Percentiles rank a stretch among this genome's conserved stretches.
These are phyloP conservation scores for Artomyces pyxidatus DNA, from an alignment of 768 basidiomycete genomes.

Conservation along the genomic window DNA sequence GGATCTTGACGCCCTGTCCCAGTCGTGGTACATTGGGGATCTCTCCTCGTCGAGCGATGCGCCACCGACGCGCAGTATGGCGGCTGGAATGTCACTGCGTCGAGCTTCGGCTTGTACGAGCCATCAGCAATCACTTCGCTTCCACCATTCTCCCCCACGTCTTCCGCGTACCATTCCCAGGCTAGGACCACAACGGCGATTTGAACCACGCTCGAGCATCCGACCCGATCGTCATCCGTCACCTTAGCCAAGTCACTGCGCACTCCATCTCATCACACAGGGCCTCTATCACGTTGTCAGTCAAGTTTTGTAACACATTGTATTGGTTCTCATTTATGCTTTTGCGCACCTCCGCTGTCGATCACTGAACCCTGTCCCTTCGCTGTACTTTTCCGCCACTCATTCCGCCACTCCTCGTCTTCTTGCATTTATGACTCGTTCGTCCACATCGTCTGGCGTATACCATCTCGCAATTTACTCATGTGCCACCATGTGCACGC, in stretches of 20 bases:
- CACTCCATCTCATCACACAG: not conserved
- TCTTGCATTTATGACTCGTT: constrained; percentile 2
- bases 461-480: too few species aligned
- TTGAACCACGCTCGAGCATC: not conserved
- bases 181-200: constrained; percentile 17
- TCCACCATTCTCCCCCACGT: constrained; percentile 65
- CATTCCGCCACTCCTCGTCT: constrained; percentile 4
- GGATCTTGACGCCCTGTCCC: constrained; percentile 9
- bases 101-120: constrained; percentile 18
- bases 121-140: constrained; percentile 35
- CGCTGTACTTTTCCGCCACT: constrained; percentile 2
- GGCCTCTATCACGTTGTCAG: not conserved
- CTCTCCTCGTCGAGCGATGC: constrained; percentile 38
- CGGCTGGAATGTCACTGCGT: constrained; percentile 22
- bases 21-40: constrained; percentile 96
- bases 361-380: not conserved
- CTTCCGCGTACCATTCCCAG: constrained; percentile 64
- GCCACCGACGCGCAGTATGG: constrained; percentile 40
- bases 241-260: not conserved
- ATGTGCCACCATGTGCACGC: too few species aligned
- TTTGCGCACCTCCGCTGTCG: not conserved
- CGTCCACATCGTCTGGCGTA: constrained; percentile 15
- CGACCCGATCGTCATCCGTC: not conserved
- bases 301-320: not conserved
- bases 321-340: not conserved